Conservation (phyloP, 2,329 filamentous ascomycete species). For the Phaeoacremonium minimum region DNA sequence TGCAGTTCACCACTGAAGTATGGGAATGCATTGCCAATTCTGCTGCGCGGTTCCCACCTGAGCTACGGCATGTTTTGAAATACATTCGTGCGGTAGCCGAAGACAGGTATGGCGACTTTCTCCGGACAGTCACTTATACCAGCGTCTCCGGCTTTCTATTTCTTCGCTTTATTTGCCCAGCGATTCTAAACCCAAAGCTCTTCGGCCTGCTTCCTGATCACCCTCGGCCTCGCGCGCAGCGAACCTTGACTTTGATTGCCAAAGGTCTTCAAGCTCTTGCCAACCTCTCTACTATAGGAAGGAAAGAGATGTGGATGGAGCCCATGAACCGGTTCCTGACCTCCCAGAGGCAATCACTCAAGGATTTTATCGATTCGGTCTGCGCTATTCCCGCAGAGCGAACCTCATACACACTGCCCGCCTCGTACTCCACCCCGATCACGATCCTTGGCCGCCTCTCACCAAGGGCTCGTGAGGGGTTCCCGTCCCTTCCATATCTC, state of each 20-base stretch:
- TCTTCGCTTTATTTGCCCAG: conserved; percentile 90
- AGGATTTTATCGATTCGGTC: conserved; percentile 80
- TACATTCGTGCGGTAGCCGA: conserved; percentile 91
- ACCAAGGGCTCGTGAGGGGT: conserved; percentile 79
- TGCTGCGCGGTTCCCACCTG: conserved; percentile 70
- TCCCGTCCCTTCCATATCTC: conserved; percentile 87
- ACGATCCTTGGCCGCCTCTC: conserved; percentile 83
- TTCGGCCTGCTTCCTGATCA: conserved; percentile 83
- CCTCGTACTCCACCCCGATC: conserved; percentile 87
- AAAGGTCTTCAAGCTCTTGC: conserved; percentile 89
- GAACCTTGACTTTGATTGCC: conserved; percentile 86
- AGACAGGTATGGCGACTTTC: conserved; percentile 88
- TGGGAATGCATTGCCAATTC: conserved; percentile 81
- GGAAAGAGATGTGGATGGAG: conserved; percentile 98
- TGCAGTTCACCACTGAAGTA: conserved; percentile 72
- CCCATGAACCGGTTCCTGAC: conserved; percentile 90
- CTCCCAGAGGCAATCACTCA: conserved; percentile 73
- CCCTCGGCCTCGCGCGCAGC: conserved; percentile 75
- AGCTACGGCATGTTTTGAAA: conserved; percentile 80
- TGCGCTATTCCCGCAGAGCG: conserved; percentile 77
- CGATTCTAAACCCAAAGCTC: conserved; percentile 91
- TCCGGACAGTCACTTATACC: conserved; percentile 85
- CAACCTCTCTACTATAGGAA: conserved; percentile 87
- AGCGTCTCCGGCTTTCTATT: conserved; percentile 95
- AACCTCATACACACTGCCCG: conserved; percentile 61